Base-by-base conservation (phyloP, 2,329 filamentous ascomycete genomes). In the Trichoderma gracile region DNA sequence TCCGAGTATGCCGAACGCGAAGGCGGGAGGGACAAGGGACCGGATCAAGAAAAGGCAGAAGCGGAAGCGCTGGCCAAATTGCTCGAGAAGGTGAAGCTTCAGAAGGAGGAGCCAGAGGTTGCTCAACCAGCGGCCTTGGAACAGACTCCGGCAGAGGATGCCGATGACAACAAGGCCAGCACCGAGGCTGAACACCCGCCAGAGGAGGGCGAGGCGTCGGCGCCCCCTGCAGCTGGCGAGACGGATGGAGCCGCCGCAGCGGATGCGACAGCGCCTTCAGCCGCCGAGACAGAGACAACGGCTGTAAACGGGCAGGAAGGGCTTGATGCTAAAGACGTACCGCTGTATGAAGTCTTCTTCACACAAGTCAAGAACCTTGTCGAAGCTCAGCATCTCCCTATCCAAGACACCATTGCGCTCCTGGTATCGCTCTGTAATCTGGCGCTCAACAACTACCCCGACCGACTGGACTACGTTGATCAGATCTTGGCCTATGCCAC, bases 281-380 rank as follows among this genome's bases (percentile, higher is more conserved):
- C 19, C 21, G 40, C 64, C 5, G 64, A 65, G 21, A 77, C 82
- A 14, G 80, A 82, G 5, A 80, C 75, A 2, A 81, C 81, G 0
- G 79, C 79, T 1, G 79, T 80, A 46, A 82, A 86, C 57, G 81
- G 79, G 27, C 75, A 79, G 5, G 77, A 78, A 10, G 67, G 69
- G 49, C 17, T 14, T 14, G 72, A 71, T 15, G 84, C 88, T 59
- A 61, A 61, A 27, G 89, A 92, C 71, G 88, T 97, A 65, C 94
- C 92, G 77, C 85, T 99, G 25, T 98, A 98, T 76, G 93, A 98
- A 77, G 92, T 98, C 66, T 99, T 98, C 82, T 96, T 98, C 73
- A 89, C 93, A 58, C 95, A 98, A 77, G 95, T 98, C 67, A 90
- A 96, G 73, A 93, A 94, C 72, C 82, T 99, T 58, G 93, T 98